Evolutionary conservation across 345 rosid genomes (phyloP), one percentile per base, ranked within the genome.

Genomic region (Eucalyptus regnans): DNA sequence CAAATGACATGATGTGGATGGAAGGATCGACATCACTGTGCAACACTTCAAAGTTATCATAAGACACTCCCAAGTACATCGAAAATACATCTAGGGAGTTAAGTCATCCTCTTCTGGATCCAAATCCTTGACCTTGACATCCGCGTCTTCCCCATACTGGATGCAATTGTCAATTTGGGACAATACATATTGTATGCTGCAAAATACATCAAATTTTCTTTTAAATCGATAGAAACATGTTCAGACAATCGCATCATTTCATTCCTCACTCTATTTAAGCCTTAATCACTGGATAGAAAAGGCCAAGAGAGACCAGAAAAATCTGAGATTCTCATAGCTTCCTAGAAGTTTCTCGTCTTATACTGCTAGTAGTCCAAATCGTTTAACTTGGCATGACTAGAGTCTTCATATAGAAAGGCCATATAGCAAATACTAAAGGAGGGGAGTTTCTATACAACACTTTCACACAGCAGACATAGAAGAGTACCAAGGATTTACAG

Each of bases 111-210:
- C 95, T 2, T 93, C 94, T 91, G 94, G 96, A 31, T 94, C 96
- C 23, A 95, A 92, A 92, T 96, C 99, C 92, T 88, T 96, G 80
- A 98, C 92, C 91, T 97, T 98, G 86, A 98, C 97, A 50, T 97
- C 99, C 15, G 98, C 97, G 46, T 96, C 99, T 96, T 98, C 99
- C 60, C 97, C 99, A 86, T 91, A 97, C 93, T 94, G 98, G 89
- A 96, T 98, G 92, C 96, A 92, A 87, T 86, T 91, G 92, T 97
- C 99, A 37, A 98, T 98, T 89, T 97, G 98, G 31, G 94, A 90
- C 93, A 98, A 84, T 44, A 97, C 95, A 89, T 96, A 96, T 6
- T 89, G 94, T 86, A 97, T 94, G 89, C 99, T 96, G 98, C 88
- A 86, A 18, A 51, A 37, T 23, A 44, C 86, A 68, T 12, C 76